Conservation (phyloP, 2,329 filamentous ascomycete species). For the Furcasterigmium furcatum region DNA sequence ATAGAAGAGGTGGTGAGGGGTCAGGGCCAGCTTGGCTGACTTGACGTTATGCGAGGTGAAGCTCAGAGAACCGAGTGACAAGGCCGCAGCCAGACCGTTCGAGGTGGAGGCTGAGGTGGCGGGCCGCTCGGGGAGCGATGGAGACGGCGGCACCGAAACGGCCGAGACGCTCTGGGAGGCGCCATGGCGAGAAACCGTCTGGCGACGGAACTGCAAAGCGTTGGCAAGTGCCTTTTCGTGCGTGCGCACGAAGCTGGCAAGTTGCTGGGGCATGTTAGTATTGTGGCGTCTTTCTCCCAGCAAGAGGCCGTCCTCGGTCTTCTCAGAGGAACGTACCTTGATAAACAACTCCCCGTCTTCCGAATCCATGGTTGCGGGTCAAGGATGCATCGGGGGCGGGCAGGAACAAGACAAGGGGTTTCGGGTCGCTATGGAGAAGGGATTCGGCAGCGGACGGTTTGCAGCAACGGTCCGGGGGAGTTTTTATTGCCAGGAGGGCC, state of each 20-base stretch:
- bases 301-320: slow-evolving; percentile 95
- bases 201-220: slow-evolving; percentile 81
- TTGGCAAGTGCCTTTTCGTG: slow-evolving; percentile 98
- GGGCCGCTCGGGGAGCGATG: slow-evolving; percentile 55
- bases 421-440: background rate
- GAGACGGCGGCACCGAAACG: slow-evolving; percentile 50
- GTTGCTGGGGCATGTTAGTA: slow-evolving; percentile 87
- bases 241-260: slow-evolving; percentile 92
- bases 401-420: background rate
- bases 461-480: background rate
- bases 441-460: background rate
- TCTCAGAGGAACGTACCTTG: slow-evolving; percentile 92
- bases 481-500: background rate
- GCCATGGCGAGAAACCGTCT: slow-evolving; percentile 66
- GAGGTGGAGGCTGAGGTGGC: slow-evolving; percentile 67
- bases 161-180: slow-evolving; percentile 63
- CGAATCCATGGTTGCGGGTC: slow-evolving; percentile 68
- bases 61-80: slow-evolving; percentile 81
- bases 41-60: slow-evolving; percentile 85
- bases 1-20: slow-evolving; percentile 95
- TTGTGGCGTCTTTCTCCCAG: too few relatives aligned
- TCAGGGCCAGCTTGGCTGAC: slow-evolving; percentile 86
- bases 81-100: slow-evolving; percentile 74
- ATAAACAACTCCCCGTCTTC: slow-evolving; percentile 89
- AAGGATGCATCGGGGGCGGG: slow-evolving; percentile 41